A percentile compares a stretch with the other conserved stretches of the same genome.
phyloP scores from a whole-genome alignment of 2,329 filamentous ascomycete genomes.

The Hysterium pulicare region DNA sequence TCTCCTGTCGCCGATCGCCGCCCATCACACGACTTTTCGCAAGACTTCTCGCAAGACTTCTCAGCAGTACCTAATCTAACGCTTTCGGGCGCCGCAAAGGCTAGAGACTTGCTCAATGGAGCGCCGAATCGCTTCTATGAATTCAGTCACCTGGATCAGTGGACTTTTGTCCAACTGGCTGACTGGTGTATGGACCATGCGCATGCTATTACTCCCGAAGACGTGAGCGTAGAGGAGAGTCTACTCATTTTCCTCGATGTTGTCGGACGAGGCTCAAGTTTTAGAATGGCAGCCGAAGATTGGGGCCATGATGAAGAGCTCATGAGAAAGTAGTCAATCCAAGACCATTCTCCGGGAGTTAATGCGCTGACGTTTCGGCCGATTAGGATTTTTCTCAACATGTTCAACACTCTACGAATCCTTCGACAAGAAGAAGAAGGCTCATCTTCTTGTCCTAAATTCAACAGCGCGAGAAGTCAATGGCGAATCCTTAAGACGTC shows the following conservation, averaged over 20 bases:
- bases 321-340: constrained; percentile 26
- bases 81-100: constrained; percentile 28
- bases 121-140: constrained; percentile 36
- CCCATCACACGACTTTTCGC: too few species aligned
- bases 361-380: constrained; percentile 1
- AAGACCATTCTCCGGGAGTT: constrained; percentile 11
- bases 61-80: too few species aligned
- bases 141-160: constrained; percentile 37
- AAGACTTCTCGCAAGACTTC: too few species aligned
- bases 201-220: constrained; percentile 21
- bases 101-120: constrained; percentile 30
- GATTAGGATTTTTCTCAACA: constrained; percentile 33
- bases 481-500: constrained; percentile 31
- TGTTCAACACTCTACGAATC: constrained; percentile 29
- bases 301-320: constrained; percentile 36
- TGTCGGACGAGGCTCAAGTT: constrained; percentile 35
- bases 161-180: constrained; percentile 36
- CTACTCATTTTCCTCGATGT: constrained; percentile 37
- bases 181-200: constrained; percentile 36
- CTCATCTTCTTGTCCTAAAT: constrained; percentile 28
- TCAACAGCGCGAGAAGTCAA: constrained; percentile 26
- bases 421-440: constrained; percentile 25
- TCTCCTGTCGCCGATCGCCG: too few species aligned
- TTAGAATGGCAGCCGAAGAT: constrained; percentile 27
- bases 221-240: constrained; percentile 35